Evolutionary conservation across 495 filamentous ascomycete species (phyloP), one percentile per base, ranked within the genome.

Genomic region (Poronia punctata): DNA sequence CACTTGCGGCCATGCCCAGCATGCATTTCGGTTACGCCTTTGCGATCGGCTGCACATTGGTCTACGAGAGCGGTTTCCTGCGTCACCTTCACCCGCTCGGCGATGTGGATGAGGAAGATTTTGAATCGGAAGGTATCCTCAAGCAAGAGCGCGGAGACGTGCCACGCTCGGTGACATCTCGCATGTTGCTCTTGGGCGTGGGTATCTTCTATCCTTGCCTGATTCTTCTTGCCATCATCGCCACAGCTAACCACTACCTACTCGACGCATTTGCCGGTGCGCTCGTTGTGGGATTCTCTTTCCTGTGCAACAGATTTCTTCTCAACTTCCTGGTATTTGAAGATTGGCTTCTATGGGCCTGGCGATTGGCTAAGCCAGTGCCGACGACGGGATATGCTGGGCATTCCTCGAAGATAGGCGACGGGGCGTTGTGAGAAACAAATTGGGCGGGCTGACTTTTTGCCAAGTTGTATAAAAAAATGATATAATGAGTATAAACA

Each of bases 21-120:
- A 71, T 88, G 46, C 83, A 88, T 54, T 88, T 88, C 56, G 84
- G 82, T 8, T 88, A 87, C 52, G 80, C 83, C 5, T 75, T 88
- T 22, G 74, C 84, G 55, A 80, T 88, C 45, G 84, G 84, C 10
- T 60, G 80, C 12, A 86, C 83, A 0, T 72, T 87, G 40, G 68
- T 76, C 10, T 56, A 49, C 44, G 52, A 67, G 48, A 53, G 60
- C 12, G 36, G 50, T 43, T 18, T 53, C 59, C 10, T 58, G 8
- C 43, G 34, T 19, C 35, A 44, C 35, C 38, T 43, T 8, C 34
- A 37, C 19, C 41, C 22, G 6, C 36, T 37, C 21, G 28, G 38
- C 7, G 20, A 31, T 11, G 43, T 38, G 14, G 17, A 9, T 21
- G 36, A 19, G 7, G 35, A 40, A 5, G 49, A 43, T 2, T 25